Conservation (phyloP, 2,329 filamentous ascomycete genomes). For the Domatiomyces catenatus region DNA sequence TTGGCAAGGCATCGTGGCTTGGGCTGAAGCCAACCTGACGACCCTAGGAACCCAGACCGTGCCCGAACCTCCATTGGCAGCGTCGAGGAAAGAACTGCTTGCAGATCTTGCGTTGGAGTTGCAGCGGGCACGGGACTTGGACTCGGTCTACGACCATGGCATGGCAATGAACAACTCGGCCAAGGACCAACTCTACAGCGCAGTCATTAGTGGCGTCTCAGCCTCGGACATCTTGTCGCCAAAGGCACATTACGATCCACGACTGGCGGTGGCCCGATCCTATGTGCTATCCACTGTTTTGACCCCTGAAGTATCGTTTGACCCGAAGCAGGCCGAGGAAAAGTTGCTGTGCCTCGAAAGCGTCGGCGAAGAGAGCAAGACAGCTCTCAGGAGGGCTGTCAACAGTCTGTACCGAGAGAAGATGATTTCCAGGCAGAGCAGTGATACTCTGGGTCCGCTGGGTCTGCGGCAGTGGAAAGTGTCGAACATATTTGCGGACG, state of each 20-base stretch:
- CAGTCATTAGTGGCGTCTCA: neutral
- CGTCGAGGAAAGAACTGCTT: neutral
- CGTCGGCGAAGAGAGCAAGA: constrained; percentile 12
- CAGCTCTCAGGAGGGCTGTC: constrained; percentile 25
- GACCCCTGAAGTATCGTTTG: constrained; percentile 28
- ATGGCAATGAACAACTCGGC: neutral
- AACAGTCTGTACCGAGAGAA: constrained; percentile 23
- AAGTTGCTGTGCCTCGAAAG: constrained; percentile 17
- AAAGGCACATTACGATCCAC: constrained; percentile 3
- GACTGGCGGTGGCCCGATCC: constrained; percentile 24
- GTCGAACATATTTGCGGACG: constrained; percentile 23
- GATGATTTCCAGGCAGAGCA: constrained; percentile 4
- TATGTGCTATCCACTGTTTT: constrained; percentile 35
- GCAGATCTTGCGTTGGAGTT: neutral
- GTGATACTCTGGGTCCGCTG: constrained; percentile 1
- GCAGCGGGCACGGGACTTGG: neutral
- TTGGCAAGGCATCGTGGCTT: constrained; percentile 32
- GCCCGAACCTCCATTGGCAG: constrained; percentile 23
- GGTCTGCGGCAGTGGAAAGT: constrained; percentile 7
- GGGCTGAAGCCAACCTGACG: constrained; percentile 21
- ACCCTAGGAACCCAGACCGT: constrained; percentile 10
- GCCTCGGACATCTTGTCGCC: neutral
- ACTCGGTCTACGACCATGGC: neutral
- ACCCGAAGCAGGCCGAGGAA: constrained; percentile 22
- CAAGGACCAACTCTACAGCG: neutral